Percentiles rank a stretch among this genome's conserved stretches.
Evolutionary conservation across 2,329 filamentous ascomycete genomes (phyloP).

Genomic region (Fusarium floridanum): DNA sequence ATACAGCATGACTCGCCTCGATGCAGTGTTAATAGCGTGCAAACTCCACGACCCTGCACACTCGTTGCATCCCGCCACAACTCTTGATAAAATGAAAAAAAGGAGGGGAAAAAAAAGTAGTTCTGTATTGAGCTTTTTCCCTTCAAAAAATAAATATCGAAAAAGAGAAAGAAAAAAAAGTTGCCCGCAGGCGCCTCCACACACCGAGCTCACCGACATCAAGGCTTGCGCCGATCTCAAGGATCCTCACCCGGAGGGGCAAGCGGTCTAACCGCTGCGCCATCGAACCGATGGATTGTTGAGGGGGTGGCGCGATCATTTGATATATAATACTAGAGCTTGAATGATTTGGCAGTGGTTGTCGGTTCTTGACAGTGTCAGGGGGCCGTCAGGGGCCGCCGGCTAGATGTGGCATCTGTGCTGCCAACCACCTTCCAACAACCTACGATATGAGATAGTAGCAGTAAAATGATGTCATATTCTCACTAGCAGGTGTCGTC

Average conservation of each 20-base stretch:
- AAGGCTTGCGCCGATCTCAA: not conserved
- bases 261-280: not conserved
- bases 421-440: not conserved
- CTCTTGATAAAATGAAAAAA: not conserved
- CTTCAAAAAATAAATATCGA: not conserved
- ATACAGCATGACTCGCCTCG: not conserved
- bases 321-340: not conserved
- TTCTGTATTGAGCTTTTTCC: too few species aligned
- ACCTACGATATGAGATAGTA: not conserved
- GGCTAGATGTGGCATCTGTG: not conserved
- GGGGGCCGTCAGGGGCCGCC: not conserved
- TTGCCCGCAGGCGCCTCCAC: not conserved
- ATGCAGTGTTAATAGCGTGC: not conserved
- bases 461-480: not conserved
- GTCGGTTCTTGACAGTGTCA: not conserved
- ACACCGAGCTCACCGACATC: not conserved
- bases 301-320: not conserved
- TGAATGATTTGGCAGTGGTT: not conserved
- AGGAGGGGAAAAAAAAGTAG: not conserved
- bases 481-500: not conserved
- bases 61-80: not conserved
- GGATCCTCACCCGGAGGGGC: not conserved
- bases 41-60: not conserved
- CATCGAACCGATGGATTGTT: not conserved
- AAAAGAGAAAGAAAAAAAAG: not conserved